Evolutionary conservation across 768 basidiomycete species (phyloP).

Genomic region (Galerina marginata): DNA sequence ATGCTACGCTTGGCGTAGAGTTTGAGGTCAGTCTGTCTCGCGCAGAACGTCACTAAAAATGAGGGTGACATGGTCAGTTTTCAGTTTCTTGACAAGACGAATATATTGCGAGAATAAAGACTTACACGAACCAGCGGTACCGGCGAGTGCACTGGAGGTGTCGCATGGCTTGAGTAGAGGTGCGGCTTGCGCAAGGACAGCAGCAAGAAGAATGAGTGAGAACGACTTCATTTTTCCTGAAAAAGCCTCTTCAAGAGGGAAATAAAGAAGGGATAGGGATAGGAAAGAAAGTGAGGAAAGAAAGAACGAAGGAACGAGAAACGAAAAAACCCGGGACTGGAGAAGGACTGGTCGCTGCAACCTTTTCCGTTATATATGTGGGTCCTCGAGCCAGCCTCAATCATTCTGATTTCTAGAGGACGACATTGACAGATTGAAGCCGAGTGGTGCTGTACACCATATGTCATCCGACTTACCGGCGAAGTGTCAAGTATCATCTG

Average conservation of each 20-base stretch:
- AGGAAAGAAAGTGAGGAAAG: slow-evolving; percentile 9
- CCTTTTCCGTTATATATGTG: slow-evolving; percentile 8
- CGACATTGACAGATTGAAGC: not conserved
- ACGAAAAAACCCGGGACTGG: slow-evolving; percentile 18
- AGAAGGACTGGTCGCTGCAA: not conserved
- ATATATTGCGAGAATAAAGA: not conserved
- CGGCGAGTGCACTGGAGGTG: slow-evolving; percentile 3
- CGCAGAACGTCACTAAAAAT: slow-evolving; percentile 3
- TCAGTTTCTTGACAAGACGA: not conserved
- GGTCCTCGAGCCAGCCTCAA: not conserved
- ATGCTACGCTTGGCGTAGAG: slow-evolving; percentile 17
- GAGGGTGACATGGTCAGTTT: not conserved
- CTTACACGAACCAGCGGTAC: slow-evolving; percentile 11
- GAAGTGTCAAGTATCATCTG: slow-evolving; percentile 2
- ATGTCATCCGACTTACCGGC: not conserved
- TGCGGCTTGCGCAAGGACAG: slow-evolving; percentile 21
- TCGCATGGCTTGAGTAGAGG: slow-evolving; percentile 17
- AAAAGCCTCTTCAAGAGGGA: slow-evolving; percentile 26
- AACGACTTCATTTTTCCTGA: slow-evolving; percentile 19
- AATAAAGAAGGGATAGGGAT: slow-evolving; percentile 9
- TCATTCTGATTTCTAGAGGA: not conserved
- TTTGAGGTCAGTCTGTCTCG: slow-evolving; percentile 16
- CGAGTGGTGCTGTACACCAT: not conserved
- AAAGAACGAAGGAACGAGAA: slow-evolving; percentile 18
- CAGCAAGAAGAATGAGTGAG: slow-evolving; percentile 21